These are phyloP conservation scores for Platanus orientalis DNA, from an alignment of 164 flowering plant genomes.

Conservation along the genomic window DNA sequence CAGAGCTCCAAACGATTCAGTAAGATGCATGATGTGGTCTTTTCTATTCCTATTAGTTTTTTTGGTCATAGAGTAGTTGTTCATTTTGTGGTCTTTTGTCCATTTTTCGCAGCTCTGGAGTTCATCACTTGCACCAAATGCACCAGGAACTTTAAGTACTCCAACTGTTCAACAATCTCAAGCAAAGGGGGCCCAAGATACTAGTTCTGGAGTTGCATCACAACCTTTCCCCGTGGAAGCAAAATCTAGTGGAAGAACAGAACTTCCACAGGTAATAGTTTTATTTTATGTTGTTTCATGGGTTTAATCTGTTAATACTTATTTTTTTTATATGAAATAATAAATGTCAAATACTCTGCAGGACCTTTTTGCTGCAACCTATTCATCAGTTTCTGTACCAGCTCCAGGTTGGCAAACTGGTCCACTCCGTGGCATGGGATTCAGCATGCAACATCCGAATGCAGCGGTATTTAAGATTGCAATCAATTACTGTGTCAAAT, in stretches of 20 bases:
- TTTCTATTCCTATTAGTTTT: too few species aligned
- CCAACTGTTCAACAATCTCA: conserved; percentile 31
- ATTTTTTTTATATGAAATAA: not conserved
- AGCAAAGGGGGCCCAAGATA: conserved; percentile 19
- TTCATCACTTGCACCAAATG: conserved; percentile 22
- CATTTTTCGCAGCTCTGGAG: not conserved
- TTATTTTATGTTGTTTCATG: not conserved
- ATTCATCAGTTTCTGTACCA: conserved; percentile 38
- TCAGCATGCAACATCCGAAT: not conserved
- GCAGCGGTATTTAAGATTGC: not conserved
- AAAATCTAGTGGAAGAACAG: conserved; percentile 54
- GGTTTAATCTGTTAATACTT: not conserved
- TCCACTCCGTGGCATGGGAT: too few species aligned
- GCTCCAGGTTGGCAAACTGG: conserved; percentile 23
- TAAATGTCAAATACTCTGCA: conserved; percentile 21
- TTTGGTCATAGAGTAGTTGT: too few species aligned
- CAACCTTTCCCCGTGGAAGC: conserved; percentile 36
- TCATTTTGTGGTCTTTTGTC: too few species aligned
- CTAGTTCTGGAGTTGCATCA: conserved; percentile 22
- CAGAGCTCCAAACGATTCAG: not conserved
- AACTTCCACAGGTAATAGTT: conserved; percentile 60
- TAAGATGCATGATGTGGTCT: too few species aligned
- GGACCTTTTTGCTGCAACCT: conserved; percentile 71
- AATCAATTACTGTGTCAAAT: not conserved
- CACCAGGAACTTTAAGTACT: conserved; percentile 33